phyloP scores from a whole-genome alignment of 2,329 filamentous ascomycete species.

The Thelonectria rubi region DNA sequence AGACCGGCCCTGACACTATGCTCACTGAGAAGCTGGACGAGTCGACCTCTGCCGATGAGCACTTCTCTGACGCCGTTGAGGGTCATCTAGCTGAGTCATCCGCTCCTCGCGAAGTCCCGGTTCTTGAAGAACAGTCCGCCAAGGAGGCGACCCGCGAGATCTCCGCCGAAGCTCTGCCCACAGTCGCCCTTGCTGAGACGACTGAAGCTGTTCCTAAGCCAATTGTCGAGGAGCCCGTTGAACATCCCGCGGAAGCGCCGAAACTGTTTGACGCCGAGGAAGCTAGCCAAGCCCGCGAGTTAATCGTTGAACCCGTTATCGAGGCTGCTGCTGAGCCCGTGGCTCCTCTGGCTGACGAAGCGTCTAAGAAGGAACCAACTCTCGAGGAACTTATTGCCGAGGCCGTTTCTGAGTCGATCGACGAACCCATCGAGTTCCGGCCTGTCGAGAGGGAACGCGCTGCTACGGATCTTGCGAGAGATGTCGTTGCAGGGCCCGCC shows the following conservation, averaged over 20 bases:
- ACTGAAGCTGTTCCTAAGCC: constrained; percentile 1
- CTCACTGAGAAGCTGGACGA: constrained; percentile 43
- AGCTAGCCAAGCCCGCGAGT: background rate
- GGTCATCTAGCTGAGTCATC: constrained; percentile 28
- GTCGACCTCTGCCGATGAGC: constrained; percentile 48
- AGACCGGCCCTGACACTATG: constrained; percentile 21
- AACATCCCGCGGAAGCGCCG: constrained; percentile 6
- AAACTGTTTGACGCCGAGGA: constrained; percentile 4
- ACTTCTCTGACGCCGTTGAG: constrained; percentile 49
- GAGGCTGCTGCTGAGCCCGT: background rate
- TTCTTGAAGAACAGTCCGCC: background rate
- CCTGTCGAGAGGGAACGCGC: background rate
- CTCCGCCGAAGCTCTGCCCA: background rate
- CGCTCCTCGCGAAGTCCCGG: constrained; percentile 1
- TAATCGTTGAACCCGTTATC: background rate
- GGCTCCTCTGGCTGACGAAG: background rate
- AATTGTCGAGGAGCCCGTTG: background rate
- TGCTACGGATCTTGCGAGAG: background rate
- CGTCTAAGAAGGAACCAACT: constrained; percentile 15
- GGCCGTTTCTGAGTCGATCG: background rate
- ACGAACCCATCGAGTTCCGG: background rate
- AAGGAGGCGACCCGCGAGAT: constrained; percentile 16
- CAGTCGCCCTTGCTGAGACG: background rate
- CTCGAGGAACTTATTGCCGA: constrained; percentile 11
- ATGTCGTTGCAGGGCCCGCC: background rate